phyloP scores from a whole-genome alignment of 192 early-diverging fungal genomes.

The Coemansia sp. region DNA sequence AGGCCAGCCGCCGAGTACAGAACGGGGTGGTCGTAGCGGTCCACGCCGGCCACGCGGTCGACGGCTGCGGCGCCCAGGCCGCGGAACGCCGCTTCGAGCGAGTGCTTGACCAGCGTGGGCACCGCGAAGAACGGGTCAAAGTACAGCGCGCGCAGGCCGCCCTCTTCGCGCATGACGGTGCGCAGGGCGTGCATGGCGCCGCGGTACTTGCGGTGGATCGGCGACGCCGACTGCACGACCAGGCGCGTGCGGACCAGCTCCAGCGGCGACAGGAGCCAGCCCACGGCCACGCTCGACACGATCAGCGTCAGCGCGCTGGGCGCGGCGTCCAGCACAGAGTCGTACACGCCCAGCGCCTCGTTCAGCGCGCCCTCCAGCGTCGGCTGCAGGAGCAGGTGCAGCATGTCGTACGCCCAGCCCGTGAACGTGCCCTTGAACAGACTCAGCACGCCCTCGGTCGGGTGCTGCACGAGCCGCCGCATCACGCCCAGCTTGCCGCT shows the following conservation, averaged over 20 bases:
- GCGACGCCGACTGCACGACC: slow-evolving; percentile 78
- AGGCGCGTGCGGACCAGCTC: slow-evolving; percentile 88
- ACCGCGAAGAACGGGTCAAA: slow-evolving; percentile 63
- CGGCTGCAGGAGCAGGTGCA: slow-evolving; percentile 76
- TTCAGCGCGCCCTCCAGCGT: slow-evolving; percentile 84
- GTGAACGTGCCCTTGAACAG: slow-evolving; percentile 70
- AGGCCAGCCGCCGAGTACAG: slow-evolving; percentile 62
- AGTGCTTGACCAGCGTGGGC: slow-evolving; percentile 79
- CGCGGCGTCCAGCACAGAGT: slow-evolving; percentile 68
- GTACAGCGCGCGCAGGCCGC: slow-evolving; percentile 67
- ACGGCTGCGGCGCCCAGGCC: slow-evolving; percentile 65
- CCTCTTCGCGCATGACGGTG: slow-evolving; percentile 78
- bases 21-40: slow-evolving; percentile 60
- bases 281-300: slow-evolving; percentile 69
- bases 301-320: slow-evolving; percentile 67
- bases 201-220: slow-evolving; percentile 75
- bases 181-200: slow-evolving; percentile 75
- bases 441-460: slow-evolving; percentile 61
- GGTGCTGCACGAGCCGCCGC: slow-evolving; percentile 55
- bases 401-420: slow-evolving; percentile 72
- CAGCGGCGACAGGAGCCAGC: slow-evolving; percentile 81
- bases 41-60: slow-evolving; percentile 59
- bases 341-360: slow-evolving; percentile 89
- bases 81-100: slow-evolving; percentile 69
- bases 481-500: slow-evolving; percentile 60